Evolutionary conservation across 441 rosid species (phyloP).

Genomic region (Eruca vesicaria): DNA sequence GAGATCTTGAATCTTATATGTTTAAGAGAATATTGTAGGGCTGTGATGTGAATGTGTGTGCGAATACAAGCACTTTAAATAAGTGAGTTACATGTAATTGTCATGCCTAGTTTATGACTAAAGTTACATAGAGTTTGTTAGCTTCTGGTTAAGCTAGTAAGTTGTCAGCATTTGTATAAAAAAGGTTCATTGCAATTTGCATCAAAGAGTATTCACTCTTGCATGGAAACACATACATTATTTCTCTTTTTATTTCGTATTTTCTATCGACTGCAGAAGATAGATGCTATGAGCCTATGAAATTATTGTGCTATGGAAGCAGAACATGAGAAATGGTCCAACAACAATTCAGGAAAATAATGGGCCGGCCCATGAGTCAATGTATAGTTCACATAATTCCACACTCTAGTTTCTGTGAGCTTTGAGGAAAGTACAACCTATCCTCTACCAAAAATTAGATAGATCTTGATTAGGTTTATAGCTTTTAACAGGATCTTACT

Average conservation of each 20-base stretch:
- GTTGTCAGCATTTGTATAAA: neutral
- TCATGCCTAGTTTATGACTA: neutral
- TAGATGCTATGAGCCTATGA: neutral
- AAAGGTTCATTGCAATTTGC: neutral
- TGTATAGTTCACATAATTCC: neutral
- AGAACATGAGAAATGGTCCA: neutral
- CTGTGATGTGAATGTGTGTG: neutral
- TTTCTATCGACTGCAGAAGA: neutral
- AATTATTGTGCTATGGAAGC: neutral
- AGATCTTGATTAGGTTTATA: too few species aligned
- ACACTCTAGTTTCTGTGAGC: neutral
- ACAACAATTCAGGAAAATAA: neutral
- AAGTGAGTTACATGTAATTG: neutral
- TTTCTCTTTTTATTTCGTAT: neutral
- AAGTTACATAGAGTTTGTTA: neutral
- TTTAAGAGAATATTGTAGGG: too few species aligned
- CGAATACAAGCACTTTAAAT: neutral
- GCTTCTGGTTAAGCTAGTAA: neutral
- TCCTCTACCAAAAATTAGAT: neutral
- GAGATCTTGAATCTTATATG: neutral
- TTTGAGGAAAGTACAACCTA: neutral
- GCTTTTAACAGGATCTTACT: neutral
- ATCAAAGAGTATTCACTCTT: neutral
- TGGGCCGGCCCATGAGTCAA: constrained; percentile 5
- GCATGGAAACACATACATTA: neutral